These are phyloP conservation scores for Closterium sp. DNA, from an alignment of 139 green algal species.

Conservation along the genomic window DNA sequence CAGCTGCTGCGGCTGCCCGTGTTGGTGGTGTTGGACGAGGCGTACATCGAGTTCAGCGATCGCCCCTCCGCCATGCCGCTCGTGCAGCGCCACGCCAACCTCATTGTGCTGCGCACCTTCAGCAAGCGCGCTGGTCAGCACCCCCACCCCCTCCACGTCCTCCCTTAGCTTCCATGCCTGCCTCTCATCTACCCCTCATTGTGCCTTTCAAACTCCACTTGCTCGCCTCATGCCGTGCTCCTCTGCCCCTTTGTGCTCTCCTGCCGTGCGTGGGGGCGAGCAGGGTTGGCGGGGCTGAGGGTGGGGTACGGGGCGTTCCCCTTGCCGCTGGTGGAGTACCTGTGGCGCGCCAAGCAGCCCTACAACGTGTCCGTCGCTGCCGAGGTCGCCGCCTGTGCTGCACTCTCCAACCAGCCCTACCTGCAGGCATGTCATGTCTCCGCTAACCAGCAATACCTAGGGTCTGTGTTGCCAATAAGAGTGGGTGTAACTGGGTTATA, in stretches of 20 bases:
- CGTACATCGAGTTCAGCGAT: constrained; percentile 96
- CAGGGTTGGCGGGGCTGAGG: constrained; percentile 73
- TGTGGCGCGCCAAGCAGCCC: constrained; percentile 98
- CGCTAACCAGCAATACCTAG: neutral
- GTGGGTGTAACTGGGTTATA: neutral
- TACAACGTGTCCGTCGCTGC: constrained; percentile 97
- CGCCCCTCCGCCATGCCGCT: constrained; percentile 67
- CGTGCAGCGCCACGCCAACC: constrained; percentile 79
- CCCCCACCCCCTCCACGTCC: no score
- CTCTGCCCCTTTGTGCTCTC: no score
- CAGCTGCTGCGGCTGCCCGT: constrained; percentile 78
- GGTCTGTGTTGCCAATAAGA: neutral
- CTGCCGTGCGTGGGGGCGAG: neutral
- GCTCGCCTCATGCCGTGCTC: neutral
- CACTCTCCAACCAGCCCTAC: constrained; percentile 74
- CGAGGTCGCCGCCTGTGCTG: constrained; percentile 78
- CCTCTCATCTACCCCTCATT: no score
- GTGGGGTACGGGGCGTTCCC: constrained; percentile 64
- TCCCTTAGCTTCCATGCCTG: neutral
- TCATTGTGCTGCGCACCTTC: constrained; percentile 97
- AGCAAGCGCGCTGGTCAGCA: constrained; percentile 74
- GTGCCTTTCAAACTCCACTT: neutral
- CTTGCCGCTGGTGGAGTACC: constrained; percentile 71
- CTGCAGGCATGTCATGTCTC: constrained; percentile 57
- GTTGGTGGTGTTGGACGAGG: constrained; percentile 97